phyloP scores from a whole-genome alignment of 768 basidiomycete species.

The Xanthoconium purpureum region DNA sequence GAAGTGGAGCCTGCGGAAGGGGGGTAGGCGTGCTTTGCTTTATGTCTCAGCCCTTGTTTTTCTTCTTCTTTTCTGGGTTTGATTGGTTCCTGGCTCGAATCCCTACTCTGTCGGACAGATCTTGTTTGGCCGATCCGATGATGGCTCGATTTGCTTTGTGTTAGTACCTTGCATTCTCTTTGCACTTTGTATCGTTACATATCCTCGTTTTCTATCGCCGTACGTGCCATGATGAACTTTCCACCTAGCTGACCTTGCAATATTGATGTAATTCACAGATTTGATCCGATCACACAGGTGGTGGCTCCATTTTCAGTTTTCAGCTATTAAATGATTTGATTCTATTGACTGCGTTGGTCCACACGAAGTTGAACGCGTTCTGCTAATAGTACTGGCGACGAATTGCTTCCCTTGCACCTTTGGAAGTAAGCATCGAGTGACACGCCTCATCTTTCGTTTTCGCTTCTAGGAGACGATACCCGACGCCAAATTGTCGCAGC shows the following conservation, averaged over 20 bases:
- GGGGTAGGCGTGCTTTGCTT: slow-evolving; percentile 10
- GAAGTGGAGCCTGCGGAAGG: slow-evolving; percentile 35
- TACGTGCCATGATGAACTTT: not conserved
- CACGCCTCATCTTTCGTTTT: too few relatives aligned
- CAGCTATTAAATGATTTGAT: too few relatives aligned
- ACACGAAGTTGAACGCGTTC: too few relatives aligned
- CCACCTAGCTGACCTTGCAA: not conserved
- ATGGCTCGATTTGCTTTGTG: slow-evolving; percentile 4
- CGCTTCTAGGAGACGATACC: too few relatives aligned
- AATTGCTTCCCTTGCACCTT: too few relatives aligned
- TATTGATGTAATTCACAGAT: too few relatives aligned
- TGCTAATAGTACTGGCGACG: too few relatives aligned
- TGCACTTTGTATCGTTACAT: slow-evolving; percentile 11
- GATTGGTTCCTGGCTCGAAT: not conserved
- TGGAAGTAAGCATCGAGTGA: too few relatives aligned
- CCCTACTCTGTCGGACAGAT: not conserved
- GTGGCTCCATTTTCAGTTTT: too few relatives aligned
- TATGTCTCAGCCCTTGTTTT: not conserved
- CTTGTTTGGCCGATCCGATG: not conserved
- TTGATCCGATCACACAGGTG: too few relatives aligned
- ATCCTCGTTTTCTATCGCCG: not conserved
- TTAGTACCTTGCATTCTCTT: not conserved
- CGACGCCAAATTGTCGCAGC: too few relatives aligned
- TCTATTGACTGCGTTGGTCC: too few relatives aligned
- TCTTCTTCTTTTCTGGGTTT: not conserved